A percentile compares a stretch with the other conserved stretches of the same genome.
phyloP scores from a whole-genome alignment of 1,139 yeast genomes.

The Entelexis paramagnoliae region DNA sequence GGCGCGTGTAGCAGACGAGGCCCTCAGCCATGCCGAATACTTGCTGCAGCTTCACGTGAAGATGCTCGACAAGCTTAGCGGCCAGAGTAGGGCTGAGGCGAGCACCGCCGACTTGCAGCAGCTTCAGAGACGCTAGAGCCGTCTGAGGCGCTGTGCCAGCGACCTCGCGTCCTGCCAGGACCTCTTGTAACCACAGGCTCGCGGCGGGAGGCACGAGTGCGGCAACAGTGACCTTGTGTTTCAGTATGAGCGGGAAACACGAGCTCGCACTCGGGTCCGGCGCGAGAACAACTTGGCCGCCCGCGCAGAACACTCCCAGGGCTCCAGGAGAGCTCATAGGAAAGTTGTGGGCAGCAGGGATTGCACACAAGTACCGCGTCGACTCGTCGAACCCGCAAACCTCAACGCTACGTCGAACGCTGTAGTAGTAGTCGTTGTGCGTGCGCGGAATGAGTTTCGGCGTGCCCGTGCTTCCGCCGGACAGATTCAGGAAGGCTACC shows the following conservation, averaged over 20 bases:
- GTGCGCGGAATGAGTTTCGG: conserved; percentile 21
- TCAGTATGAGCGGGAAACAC: conserved; percentile 16
- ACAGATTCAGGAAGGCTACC: conserved; percentile 19
- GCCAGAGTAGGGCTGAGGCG: conserved; percentile 19
- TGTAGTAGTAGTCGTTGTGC: conserved; percentile 20
- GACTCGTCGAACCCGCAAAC: conserved; percentile 10
- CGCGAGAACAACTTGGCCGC: conserved; percentile 16
- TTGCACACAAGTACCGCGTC: conserved; percentile 14
- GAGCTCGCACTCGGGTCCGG: conserved; percentile 15
- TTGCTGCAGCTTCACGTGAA: conserved; percentile 16
- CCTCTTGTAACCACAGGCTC: conserved; percentile 18
- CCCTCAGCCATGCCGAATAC: conserved; percentile 22
- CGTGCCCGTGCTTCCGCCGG: conserved; percentile 19
- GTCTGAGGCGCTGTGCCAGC: not conserved
- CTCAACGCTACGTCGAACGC: conserved; percentile 15
- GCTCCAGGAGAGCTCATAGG: conserved; percentile 21
- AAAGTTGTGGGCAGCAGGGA: conserved; percentile 20
- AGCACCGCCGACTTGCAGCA: conserved; percentile 19
- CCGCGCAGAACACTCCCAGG: conserved; percentile 15
- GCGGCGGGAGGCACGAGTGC: conserved; percentile 20
- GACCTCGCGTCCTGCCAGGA: not conserved
- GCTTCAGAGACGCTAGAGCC: conserved; percentile 8
- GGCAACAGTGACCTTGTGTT: conserved; percentile 15
- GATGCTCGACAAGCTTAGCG: conserved; percentile 7
- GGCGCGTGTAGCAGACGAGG: conserved; percentile 18